Base-by-base conservation (phyloP, 2,329 filamentous ascomycete genomes). In the Fonsecaea pugnacius region DNA sequence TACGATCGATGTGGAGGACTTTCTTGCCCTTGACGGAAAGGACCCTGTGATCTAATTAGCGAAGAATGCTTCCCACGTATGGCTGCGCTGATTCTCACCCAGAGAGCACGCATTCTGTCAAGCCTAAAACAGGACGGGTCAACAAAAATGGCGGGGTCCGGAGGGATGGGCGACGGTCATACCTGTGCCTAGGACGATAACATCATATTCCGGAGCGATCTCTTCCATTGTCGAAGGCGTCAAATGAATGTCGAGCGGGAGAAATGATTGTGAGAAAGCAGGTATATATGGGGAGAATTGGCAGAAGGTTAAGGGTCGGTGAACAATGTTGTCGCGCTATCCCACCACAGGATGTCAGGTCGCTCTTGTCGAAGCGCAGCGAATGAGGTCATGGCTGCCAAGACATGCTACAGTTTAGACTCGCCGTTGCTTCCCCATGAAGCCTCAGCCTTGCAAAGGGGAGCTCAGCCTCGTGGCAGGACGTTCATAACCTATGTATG, bases 41-140 rank as follows among this genome's bases (percentile, higher is more conserved):
- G 67, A 99, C 93, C 80, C 93, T 92, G 74, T 66, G 70, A 57
- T 55, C 21, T 4, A 33, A 61, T 67, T 53, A 67, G 63, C 21
- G 12, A 16, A 27, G 32, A 51, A 16, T 4, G 30, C 5, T n/a
- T 35, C 8, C 4, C 10, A 14, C 32, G 10, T 12, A 27, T 16
- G 10, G 18, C 2, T 21, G 21, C 14, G 33, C 14, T 35, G n/a
- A 27, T n/a, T 69, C 82, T 77, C 90, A 96, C 92, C 94, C 95
- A 77, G 94, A 97, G 73, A 99, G 91, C 77, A 99, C 95, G 83
- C 95, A 99, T 87, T 99, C 95, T 70, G 94, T 98, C 86, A 99
- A 82, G 77, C 95, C 94, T 96, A 74, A 52, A 65, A 64, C 68
- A 69, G 73, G 70, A 69, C 69, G 70, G 72, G 66, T 74, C 75